Percentiles rank a stretch among this genome's conserved stretches.
Evolutionary conservation across 257 asterid genomes (phyloP).

Genomic region (Ilex asprella): DNA sequence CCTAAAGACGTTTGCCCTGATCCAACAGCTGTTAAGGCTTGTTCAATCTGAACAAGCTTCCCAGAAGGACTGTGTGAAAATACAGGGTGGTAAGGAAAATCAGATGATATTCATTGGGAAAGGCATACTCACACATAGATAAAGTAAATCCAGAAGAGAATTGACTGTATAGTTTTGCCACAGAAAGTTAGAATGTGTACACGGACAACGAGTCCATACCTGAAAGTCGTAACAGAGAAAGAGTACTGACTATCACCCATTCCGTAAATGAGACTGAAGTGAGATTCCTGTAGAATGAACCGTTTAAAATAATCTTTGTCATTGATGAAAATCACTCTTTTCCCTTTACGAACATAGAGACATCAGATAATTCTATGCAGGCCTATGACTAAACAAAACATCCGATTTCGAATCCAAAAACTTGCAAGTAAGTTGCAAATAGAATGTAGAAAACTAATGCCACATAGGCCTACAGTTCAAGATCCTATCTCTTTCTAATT

Average conservation of each 20-base stretch:
- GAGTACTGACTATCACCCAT: slow-evolving; percentile 99
- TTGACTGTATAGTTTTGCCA: too few relatives aligned
- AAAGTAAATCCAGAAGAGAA: background rate
- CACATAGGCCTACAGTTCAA: too few relatives aligned
- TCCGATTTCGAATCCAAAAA: too few relatives aligned
- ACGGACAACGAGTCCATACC: slow-evolving; percentile 32
- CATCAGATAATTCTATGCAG: too few relatives aligned
- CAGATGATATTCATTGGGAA: background rate
- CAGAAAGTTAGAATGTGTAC: background rate
- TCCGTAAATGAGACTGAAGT: background rate
- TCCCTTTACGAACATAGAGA: too few relatives aligned
- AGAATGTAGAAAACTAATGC: too few relatives aligned
- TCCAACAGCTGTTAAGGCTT: slow-evolving; percentile 97
- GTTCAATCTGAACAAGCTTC: slow-evolving; percentile 97
- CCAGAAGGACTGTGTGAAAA: slow-evolving; percentile 76
- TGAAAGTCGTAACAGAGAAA: slow-evolving; percentile 97
- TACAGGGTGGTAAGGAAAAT: background rate
- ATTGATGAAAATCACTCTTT: background rate
- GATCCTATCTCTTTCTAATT: too few relatives aligned
- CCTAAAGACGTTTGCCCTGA: slow-evolving; percentile 99
- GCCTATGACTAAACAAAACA: too few relatives aligned
- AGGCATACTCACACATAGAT: background rate
- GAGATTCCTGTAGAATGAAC: background rate
- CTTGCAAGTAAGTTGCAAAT: too few relatives aligned
- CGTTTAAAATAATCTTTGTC: background rate